A percentile compares a stretch with the other conserved stretches of the same genome.
These are phyloP conservation scores for Pseudonectria foliicola DNA, from an alignment of 2,329 filamentous ascomycete genomes.

Conservation along the genomic window DNA sequence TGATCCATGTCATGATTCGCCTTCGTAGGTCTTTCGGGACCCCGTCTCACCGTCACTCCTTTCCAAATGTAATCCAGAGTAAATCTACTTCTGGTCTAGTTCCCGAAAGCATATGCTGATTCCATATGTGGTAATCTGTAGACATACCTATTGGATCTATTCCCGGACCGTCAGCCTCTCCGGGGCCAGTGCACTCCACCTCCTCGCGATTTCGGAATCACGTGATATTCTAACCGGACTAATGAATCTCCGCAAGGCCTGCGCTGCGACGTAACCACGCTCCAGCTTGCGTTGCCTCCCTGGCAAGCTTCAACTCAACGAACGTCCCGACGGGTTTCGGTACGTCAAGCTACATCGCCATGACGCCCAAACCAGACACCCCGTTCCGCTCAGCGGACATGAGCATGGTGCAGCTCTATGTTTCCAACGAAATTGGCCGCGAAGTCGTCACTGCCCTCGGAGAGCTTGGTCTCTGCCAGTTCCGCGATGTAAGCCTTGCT, in stretches of 20 bases:
- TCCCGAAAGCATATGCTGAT: no score
- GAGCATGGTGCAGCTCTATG: slow-evolving; percentile 99
- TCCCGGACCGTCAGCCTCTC: no score
- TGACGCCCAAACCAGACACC: slow-evolving; percentile 72
- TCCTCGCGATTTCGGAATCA: slow-evolving; percentile 6
- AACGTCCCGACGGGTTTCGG: slow-evolving; percentile 23
- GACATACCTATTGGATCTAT: no score
- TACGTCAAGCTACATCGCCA: slow-evolving; percentile 30
- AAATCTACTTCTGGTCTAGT: no score
- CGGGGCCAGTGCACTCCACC: no score
- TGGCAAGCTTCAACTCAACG: slow-evolving; percentile 23
- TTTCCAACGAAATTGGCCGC: slow-evolving; percentile 96
- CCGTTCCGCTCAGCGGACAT: slow-evolving; percentile 99
- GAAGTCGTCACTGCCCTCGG: slow-evolving; percentile 95
- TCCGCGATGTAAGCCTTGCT: slow-evolving; percentile 72
- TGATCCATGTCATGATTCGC: no score
- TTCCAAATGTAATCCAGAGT: no score
- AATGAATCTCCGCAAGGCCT: slow-evolving; percentile 17
- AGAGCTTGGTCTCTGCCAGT: slow-evolving; percentile 93
- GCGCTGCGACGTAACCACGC: slow-evolving; percentile 21
- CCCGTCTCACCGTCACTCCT: no score
- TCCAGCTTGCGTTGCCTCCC: slow-evolving; percentile 18
- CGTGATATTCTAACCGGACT: slow-evolving; percentile 23
- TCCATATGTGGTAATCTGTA: no score
- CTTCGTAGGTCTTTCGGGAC: no score